Evolutionary conservation across 2,329 filamentous ascomycete species (phyloP), one percentile per base, ranked within the genome.

Genomic region (Fusarium sp.): DNA sequence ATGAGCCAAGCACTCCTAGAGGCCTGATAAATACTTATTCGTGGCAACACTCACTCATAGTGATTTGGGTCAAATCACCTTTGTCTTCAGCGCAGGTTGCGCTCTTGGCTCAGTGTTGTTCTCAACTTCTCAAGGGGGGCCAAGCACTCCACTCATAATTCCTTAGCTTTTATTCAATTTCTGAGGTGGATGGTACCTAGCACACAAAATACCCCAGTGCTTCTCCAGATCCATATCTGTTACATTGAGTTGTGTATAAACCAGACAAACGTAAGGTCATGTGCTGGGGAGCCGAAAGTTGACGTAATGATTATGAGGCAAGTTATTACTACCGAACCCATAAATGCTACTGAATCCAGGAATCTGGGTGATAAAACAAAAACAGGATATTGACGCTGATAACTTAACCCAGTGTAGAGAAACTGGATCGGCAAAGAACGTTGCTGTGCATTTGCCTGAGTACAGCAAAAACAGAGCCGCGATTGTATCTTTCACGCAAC

Each of bases 91-190:
- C 4, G 11, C 12, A 10, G 16, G 11, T 11, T 51, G 33, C 33
- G 5, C 11, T 23, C 21, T 19, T 19, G 8, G 8, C 3, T 51
- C 6, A 11, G 11, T 15, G 14, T 19, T 4, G 16, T 33, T 51
- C 12, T 23, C 16, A 33, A 14, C 45, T 23, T 31, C 45, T 23
- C 27, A 12, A 3, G 8, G 4, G 29, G 11, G 11, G n/a, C n/a
- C 16, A 51, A 19, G 29, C 11, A 15, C 18, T 11, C n/a, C 29
- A 33, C 29, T 51, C 18, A 23, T 51, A 4, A 19, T 8, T 35
- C 4, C n/a, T 35, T 10, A 3, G 4, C 4, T 25, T 9, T 15
- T 11, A 0, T 4, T 4, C 0, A 3, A 4, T 33, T 15, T 35
- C n/a, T n/a, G n/a, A n/a, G n/a, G n/a, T n/a, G n/a, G n/a, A n/a